Evolutionary conservation across 2,329 filamentous ascomycete species (phyloP).

Genomic region (Monilinia vaccinii-corymbosi): DNA sequence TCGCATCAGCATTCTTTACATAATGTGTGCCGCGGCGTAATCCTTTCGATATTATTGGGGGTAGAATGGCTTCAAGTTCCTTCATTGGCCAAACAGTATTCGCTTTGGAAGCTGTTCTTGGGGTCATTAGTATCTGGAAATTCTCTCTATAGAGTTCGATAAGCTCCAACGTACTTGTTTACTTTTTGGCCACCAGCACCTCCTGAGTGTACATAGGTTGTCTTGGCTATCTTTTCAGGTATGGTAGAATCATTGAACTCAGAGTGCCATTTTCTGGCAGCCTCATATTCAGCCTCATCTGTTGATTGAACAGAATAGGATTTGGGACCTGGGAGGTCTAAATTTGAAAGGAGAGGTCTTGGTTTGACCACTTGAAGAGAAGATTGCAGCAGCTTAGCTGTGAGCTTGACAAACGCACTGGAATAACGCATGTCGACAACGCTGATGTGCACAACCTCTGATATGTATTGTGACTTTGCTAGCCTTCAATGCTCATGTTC

Average conservation of each 20-base stretch:
- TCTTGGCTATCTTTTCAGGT: constrained; percentile 22
- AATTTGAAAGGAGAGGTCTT: not conserved
- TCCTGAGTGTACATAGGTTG: constrained; percentile 22
- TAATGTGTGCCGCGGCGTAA: constrained; percentile 25
- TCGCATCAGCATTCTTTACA: constrained; percentile 22
- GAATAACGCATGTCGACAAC: not conserved
- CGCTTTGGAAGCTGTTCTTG: constrained; percentile 29
- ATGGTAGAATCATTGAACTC: constrained; percentile 22
- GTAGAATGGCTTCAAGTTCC: constrained; percentile 20
- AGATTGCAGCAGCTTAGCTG: constrained; percentile 8
- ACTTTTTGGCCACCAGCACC: constrained; percentile 30
- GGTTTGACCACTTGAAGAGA: constrained; percentile 9
- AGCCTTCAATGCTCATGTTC: not conserved
- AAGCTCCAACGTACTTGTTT: constrained; percentile 26
- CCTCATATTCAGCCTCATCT: constrained; percentile 21
- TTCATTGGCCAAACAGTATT: constrained; percentile 25
- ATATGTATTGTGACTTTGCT: not conserved
- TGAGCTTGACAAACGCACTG: not conserved
- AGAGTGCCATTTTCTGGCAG: constrained; percentile 26
- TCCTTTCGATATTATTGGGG: constrained; percentile 22
- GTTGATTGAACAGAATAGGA: constrained; percentile 17
- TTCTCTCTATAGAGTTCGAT: not conserved
- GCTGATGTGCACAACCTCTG: not conserved
- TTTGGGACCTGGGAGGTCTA: constrained; percentile 9
- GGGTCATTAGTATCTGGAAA: constrained; percentile 2